These are phyloP conservation scores for Lachnellula suecica DNA, from an alignment of 2,329 filamentous ascomycete species.

Conservation along the genomic window DNA sequence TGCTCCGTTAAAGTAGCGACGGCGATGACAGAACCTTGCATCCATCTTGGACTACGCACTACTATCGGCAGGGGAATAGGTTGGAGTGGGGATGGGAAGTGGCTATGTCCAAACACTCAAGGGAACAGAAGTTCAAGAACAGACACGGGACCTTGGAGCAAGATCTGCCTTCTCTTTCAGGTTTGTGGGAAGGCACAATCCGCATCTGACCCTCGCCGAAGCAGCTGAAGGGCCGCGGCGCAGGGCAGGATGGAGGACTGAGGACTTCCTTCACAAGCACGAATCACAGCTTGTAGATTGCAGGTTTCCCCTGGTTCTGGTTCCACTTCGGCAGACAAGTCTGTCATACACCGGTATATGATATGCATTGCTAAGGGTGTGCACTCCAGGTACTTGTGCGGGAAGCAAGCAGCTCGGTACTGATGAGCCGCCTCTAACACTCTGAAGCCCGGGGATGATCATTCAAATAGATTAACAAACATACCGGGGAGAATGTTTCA, in stretches of 20 bases:
- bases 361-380: constrained; percentile 25
- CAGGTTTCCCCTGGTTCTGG: constrained; percentile 5
- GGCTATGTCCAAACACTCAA: not conserved
- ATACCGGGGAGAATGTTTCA: constrained; percentile 26
- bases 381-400: constrained; percentile 15
- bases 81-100: not conserved
- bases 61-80: constrained; percentile 10
- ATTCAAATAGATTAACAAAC: constrained; percentile 30
- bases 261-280: not conserved
- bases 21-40: constrained; percentile 20
- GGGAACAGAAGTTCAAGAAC: not conserved
- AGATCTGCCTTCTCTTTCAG: too few species aligned
- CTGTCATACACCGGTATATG: constrained; percentile 26
- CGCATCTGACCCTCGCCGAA: constrained; percentile 14
- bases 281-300: constrained; percentile 15
- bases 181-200: too few species aligned
- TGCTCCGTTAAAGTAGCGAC: constrained; percentile 18
- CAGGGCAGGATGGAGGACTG: not conserved
- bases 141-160: not conserved
- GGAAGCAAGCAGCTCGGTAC: constrained; percentile 26
- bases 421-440: constrained; percentile 23
- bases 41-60: constrained; percentile 13
- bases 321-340: constrained; percentile 18
- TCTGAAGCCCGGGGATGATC: constrained; percentile 10
- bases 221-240: constrained; percentile 2